Percentiles rank a stretch among this genome's conserved stretches.
Evolutionary conservation across 176 grass and related monocot species (phyloP).

Genomic region (Coix lacrymajobi): DNA sequence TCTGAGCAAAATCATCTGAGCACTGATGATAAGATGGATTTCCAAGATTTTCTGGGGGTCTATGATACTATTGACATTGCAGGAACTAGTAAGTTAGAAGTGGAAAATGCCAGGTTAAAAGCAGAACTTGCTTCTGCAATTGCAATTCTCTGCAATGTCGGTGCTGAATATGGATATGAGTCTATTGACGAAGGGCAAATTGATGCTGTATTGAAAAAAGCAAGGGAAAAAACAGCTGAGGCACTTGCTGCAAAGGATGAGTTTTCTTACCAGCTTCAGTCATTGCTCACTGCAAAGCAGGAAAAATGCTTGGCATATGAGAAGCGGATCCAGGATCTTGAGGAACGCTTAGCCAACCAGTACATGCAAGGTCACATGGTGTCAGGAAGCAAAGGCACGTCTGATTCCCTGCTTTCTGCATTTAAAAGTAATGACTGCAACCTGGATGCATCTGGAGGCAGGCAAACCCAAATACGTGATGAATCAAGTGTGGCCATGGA

Average conservation of each 20-base stretch:
- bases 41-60: constrained; percentile 52
- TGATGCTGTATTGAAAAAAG: constrained; percentile 50
- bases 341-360: constrained; percentile 66
- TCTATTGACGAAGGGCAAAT: constrained; percentile 58
- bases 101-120: constrained; percentile 91
- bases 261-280: constrained; percentile 66
- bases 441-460: constrained; percentile 44
- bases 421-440: constrained; percentile 55
- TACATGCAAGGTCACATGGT: constrained; percentile 67
- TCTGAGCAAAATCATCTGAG: constrained; percentile 42
- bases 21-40: constrained; percentile 57
- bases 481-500: constrained; percentile 75
- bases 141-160: constrained; percentile 57
- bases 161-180: constrained; percentile 60
- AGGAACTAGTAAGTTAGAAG: constrained; percentile 90
- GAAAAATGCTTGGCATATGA: constrained; percentile 72
- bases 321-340: constrained; percentile 87
- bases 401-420: constrained; percentile 51
- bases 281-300: constrained; percentile 55
- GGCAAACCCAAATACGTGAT: constrained; percentile 44
- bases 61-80: constrained; percentile 69
- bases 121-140: constrained; percentile 93
- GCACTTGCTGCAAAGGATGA: constrained; percentile 82
- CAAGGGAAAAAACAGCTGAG: constrained; percentile 65
- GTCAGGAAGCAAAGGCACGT: constrained; percentile 48